Conservation (phyloP, 73 alveolate species). For the Chromera velia region DNA sequence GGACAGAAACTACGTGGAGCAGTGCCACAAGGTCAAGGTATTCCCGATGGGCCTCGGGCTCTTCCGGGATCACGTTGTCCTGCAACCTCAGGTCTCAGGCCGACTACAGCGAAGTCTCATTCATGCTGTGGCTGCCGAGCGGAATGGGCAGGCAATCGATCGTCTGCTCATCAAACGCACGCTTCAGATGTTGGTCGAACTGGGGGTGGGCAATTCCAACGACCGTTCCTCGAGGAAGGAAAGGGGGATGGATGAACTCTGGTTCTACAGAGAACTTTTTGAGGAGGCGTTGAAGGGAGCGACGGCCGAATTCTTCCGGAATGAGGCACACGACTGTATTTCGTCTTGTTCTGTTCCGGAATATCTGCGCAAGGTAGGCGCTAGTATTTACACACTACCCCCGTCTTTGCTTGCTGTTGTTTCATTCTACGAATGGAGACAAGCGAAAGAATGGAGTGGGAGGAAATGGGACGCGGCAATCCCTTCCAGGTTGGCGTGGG, state of each 20-base stretch:
- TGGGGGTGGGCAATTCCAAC: too few species aligned
- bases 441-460: too few species aligned
- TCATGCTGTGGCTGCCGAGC: slow-evolving; percentile 50
- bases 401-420: too few species aligned
- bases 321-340: slow-evolving; percentile 49
- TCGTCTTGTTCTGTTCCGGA: slow-evolving; percentile 52
- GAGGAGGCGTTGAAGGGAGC: slow-evolving; percentile 36
- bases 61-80: slow-evolving; percentile 50
- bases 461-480: too few species aligned
- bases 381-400: too few species aligned
- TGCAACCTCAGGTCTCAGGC: slow-evolving; percentile 20
- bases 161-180: slow-evolving; percentile 47
- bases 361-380: slow-evolving; percentile 33
- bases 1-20: slow-evolving; percentile 66
- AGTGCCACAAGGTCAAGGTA: slow-evolving; percentile 53
- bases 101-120: slow-evolving; percentile 34
- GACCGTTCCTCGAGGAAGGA: too few species aligned
- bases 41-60: slow-evolving; percentile 49
- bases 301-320: slow-evolving; percentile 21
- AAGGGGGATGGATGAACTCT: too few species aligned
- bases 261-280: slow-evolving; percentile 34
- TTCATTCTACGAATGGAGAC: too few species aligned
- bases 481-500: too few species aligned
- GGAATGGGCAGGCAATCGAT: slow-evolving; percentile 61
- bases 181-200: slow-evolving; percentile 56